A percentile compares a stretch with the other conserved stretches of the same genome.
phyloP scores from a whole-genome alignment of 106 monocot species.

The Cymbidium sinense region DNA sequence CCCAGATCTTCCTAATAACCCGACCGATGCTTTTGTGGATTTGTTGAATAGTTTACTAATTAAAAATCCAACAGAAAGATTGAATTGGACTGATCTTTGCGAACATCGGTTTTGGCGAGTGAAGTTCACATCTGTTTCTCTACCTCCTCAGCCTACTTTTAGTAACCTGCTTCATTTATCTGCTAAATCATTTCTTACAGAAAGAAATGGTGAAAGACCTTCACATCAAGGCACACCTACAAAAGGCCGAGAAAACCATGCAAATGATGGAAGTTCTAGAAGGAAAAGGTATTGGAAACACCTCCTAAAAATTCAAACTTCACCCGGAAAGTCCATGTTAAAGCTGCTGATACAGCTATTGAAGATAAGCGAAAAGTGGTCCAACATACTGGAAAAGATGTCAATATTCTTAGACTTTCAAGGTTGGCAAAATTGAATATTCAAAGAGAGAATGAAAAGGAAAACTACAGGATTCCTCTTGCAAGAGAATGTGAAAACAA shows the following conservation, averaged over 20 bases:
- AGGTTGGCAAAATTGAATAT: constrained; percentile 84
- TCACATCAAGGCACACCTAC: constrained; percentile 50
- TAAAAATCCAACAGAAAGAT: constrained; percentile 88
- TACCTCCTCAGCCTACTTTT: constrained; percentile 78
- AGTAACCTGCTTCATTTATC: constrained; percentile 52
- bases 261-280: constrained; percentile 44
- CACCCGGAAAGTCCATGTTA: constrained; percentile 36
- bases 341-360: constrained; percentile 27
- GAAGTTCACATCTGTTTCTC: constrained; percentile 42
- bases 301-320: constrained; percentile 46
- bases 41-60: constrained; percentile 58
- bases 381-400: constrained; percentile 30
- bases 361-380: constrained; percentile 38
- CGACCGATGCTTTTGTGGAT: constrained; percentile 59
- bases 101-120: constrained; percentile 82
- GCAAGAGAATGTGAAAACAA: constrained; percentile 59
- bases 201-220: constrained; percentile 51
- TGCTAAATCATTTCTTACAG: constrained; percentile 38
- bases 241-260: constrained; percentile 31
- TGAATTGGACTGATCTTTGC: constrained; percentile 85
- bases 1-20: constrained; percentile 65
- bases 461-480: constrained; percentile 72
- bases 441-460: constrained; percentile 86
- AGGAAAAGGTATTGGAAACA: constrained; percentile 29
- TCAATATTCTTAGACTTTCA: constrained; percentile 82